Base-by-base conservation (phyloP, 1,284 basidiomycete species). In the Ceratobasidium sp. region DNA sequence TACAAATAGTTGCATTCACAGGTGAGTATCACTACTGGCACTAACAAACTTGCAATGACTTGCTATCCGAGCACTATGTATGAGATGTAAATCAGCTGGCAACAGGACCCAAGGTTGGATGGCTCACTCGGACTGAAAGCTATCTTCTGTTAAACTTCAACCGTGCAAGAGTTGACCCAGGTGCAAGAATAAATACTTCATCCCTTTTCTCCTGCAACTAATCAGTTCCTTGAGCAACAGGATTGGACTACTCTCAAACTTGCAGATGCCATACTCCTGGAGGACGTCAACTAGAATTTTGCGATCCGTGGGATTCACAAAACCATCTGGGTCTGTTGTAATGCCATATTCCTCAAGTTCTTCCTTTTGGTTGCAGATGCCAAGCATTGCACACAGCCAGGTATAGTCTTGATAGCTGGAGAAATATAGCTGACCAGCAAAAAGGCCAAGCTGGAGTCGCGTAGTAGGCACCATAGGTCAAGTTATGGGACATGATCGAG, bases 151-250 rank as follows among this genome's bases (percentile, higher is more conserved):
- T n/a, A n/a, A n/a, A n/a, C n/a, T 43, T 0, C 58, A 49, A n/a
- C 47, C 45, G 20, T 52, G 45, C 47, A 64, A 45, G 17, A 64
- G 10, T 25, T 64, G 47, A 15, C 60, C 60, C 31, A 64, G 12
- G 22, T 62, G 60, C 15, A 49, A 52, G 1, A 45, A 31, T 35
- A 40, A 29, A 40, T 13, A 64, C 34, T 53, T 49, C 45, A 52
- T 64, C 6, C 60, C 60, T 22, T 64, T 52, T 20, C 60, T 47
- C 12, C 60, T 45, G 13, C 47, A 29, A 1, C 35, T 38, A 8
- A 64, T 17, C 1, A 64, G 35, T 4, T 52, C 60, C 17, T 40
- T 64, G 47, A 64, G 17, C 20, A 8, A 35, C 4, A 12, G 6
- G 1, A 64, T 20, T 2, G 60, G 60, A 38, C 60, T 64, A 6